phyloP scores from a whole-genome alignment of 306 rosid genomes.

The Sindora glabra region DNA sequence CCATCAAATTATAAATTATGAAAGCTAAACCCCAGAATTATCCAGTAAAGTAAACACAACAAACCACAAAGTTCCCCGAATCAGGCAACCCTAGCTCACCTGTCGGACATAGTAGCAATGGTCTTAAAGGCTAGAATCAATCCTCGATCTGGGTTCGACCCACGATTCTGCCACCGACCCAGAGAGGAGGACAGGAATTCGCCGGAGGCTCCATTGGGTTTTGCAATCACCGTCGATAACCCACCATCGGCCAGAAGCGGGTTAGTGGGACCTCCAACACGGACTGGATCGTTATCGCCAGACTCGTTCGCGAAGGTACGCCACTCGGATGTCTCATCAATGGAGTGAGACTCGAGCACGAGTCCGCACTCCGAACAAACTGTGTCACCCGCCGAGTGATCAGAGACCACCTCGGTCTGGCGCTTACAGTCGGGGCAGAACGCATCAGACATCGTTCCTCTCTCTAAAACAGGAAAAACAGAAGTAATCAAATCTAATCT shows the following conservation, averaged over 20 bases:
- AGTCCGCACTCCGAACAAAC: constrained; percentile 95
- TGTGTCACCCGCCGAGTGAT: constrained; percentile 89
- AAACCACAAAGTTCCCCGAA: neutral
- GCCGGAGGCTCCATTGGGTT: constrained; percentile 73
- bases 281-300: constrained; percentile 91
- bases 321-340: constrained; percentile 96
- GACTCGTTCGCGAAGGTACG: constrained; percentile 87
- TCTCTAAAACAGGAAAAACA: neutral
- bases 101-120: constrained; percentile 93
- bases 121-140: constrained; percentile 77
- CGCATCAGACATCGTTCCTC: constrained; percentile 59
- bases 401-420: constrained; percentile 85
- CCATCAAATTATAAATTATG: neutral
- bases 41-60: neutral
- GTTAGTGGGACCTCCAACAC: constrained; percentile 89
- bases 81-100: constrained; percentile 34
- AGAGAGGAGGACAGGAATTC: constrained; percentile 81
- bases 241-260: constrained; percentile 84
- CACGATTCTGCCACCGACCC: constrained; percentile 98
- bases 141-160: constrained; percentile 85
- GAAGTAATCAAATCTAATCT: neutral
- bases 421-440: constrained; percentile 88
- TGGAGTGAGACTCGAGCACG: constrained; percentile 88
- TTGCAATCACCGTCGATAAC: constrained; percentile 82
- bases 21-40: neutral